Evolutionary conservation across 2,329 filamentous ascomycete genomes (phyloP).

Genomic region (Emmonsia crescens): DNA sequence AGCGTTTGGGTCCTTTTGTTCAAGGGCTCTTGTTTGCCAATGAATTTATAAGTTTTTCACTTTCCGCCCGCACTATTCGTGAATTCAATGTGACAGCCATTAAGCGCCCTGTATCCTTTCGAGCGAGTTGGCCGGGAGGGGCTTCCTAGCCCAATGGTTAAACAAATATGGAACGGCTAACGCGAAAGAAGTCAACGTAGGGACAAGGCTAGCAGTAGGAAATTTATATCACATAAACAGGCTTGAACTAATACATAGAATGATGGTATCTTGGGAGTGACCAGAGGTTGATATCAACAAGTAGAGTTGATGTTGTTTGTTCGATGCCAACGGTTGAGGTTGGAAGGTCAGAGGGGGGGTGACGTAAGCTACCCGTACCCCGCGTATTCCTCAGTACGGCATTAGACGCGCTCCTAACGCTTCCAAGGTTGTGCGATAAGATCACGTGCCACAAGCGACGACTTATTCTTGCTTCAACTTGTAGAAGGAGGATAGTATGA

Average conservation of each 20-base stretch:
- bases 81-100: slow-evolving; percentile 5
- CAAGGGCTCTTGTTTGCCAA: slow-evolving; percentile 11
- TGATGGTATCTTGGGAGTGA: background rate
- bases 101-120: slow-evolving; percentile 5
- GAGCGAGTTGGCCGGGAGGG: background rate
- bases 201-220: background rate
- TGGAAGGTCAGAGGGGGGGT: background rate
- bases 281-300: background rate
- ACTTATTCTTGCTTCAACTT: no score
- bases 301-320: background rate
- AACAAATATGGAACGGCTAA: background rate
- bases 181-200: background rate
- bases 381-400: background rate
- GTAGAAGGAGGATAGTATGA: background rate
- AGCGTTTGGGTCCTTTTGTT: slow-evolving; percentile 15
- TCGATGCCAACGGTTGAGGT: background rate
- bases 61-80: background rate
- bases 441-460: background rate
- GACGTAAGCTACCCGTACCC: background rate
- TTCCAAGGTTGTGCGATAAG: no score
- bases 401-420: background rate
- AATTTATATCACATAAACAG: background rate
- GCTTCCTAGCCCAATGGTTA: background rate
- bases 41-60: slow-evolving; percentile 8
- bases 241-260: background rate